phyloP scores from a whole-genome alignment of 257 asterid genomes.

The Dorcoceras hygrometricum region DNA sequence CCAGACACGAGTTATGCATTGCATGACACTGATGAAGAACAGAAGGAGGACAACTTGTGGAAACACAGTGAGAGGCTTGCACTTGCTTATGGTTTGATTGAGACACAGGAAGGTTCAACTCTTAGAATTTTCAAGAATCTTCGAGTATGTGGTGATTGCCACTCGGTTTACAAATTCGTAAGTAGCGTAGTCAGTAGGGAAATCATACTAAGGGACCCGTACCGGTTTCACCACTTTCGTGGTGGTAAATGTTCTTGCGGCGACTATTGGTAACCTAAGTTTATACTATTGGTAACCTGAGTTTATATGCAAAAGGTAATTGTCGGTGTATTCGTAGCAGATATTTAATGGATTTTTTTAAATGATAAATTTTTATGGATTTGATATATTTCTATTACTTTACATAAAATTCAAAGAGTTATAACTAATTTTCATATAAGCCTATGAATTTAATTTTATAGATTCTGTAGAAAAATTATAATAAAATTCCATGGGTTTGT shows the following conservation, averaged over 20 bases:
- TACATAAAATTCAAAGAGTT: too few relatives aligned
- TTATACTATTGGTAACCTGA: too few relatives aligned
- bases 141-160: conserved; percentile 55
- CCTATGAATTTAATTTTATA: too few relatives aligned
- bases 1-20: conserved; percentile 47
- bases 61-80: conserved; percentile 54
- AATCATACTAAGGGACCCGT: conserved; percentile 46
- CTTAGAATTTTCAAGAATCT: conserved; percentile 50
- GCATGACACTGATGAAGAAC: conserved; percentile 56
- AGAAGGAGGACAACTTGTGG: conserved; percentile 46
- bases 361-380: too few relatives aligned
- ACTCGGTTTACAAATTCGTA: conserved; percentile 41
- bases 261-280: conserved; percentile 43
- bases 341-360: not conserved
- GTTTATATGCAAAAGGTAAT: too few relatives aligned
- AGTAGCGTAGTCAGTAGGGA: conserved; percentile 39
- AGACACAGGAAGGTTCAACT: conserved; percentile 35
- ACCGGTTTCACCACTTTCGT: conserved; percentile 50
- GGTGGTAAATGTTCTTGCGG: conserved; percentile 51
- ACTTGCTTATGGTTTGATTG: conserved; percentile 40
- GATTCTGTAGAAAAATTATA: too few relatives aligned
- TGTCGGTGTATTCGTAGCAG: not conserved
- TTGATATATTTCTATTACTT: too few relatives aligned
- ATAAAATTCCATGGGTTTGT: too few relatives aligned
- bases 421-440: too few relatives aligned